Conservation (phyloP, 1,284 basidiomycete genomes). For the Ceratobasidium sp. region DNA sequence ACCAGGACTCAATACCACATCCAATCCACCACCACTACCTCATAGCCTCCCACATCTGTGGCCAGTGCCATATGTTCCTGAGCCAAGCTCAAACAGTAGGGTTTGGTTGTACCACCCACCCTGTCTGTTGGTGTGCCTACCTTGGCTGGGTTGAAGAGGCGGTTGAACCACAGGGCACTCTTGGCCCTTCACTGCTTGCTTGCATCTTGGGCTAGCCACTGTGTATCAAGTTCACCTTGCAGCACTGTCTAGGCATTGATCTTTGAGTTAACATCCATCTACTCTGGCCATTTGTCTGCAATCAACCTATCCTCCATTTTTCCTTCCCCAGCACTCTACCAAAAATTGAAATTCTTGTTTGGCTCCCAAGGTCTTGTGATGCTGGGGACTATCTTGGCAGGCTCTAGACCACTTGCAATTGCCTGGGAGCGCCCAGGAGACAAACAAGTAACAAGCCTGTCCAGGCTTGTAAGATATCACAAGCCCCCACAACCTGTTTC, state of each 20-base stretch:
- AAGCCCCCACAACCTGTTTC: no score
- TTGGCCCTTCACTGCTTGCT: not conserved
- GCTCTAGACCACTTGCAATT: no score
- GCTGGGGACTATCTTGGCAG: no score
- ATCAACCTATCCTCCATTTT: not conserved
- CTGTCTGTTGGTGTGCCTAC: not conserved
- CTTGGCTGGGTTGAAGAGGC: not conserved
- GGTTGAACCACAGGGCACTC: not conserved
- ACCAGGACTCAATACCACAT: not conserved
- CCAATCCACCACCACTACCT: not conserved
- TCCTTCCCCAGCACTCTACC: no score
- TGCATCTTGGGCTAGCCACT: not conserved
- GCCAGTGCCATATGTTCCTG: slow-evolving; percentile 1
- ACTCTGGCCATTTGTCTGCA: not conserved
- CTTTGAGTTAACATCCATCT: not conserved
- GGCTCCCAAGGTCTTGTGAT: no score
- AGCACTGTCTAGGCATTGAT: not conserved
- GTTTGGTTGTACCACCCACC: not conserved
- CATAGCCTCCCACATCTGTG: not conserved
- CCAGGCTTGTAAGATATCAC: no score
- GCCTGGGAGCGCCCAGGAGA: no score
- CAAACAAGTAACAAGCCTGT: no score
- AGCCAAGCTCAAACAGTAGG: not conserved
- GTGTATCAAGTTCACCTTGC: not conserved
- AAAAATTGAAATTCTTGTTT: no score